Conservation (phyloP, 2,329 filamentous ascomycete genomes). For the Elsinoe australis region DNA sequence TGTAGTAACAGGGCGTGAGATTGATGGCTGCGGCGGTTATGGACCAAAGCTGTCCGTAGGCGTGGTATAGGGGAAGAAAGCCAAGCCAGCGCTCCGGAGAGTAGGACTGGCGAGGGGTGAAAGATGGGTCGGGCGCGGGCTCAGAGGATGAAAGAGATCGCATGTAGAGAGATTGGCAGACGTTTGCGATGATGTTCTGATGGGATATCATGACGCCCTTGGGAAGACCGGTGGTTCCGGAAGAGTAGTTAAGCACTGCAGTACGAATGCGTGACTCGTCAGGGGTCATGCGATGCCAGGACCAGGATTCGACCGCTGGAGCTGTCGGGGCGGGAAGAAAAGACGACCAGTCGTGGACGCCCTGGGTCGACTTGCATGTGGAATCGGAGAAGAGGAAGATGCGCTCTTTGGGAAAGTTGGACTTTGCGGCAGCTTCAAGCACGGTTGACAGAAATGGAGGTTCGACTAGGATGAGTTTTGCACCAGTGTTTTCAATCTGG, state of each 20-base stretch:
- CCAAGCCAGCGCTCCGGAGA: constrained; percentile 33
- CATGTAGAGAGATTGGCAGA: constrained; percentile 34
- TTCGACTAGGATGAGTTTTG: constrained; percentile 46
- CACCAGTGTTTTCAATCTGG: constrained; percentile 46
- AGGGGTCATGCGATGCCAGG: constrained; percentile 35
- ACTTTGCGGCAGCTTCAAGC: constrained; percentile 38
- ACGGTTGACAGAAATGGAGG: constrained; percentile 40
- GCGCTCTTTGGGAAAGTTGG: constrained; percentile 34
- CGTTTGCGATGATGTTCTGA: constrained; percentile 37
- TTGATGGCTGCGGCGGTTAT: constrained; percentile 32
- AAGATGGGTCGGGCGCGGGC: constrained; percentile 15
- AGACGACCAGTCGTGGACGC: constrained; percentile 38
- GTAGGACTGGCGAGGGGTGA: constrained; percentile 23
- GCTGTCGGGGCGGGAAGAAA: constrained; percentile 23
- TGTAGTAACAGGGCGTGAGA: constrained; percentile 32
- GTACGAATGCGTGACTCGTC: constrained; percentile 29
- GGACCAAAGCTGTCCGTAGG: constrained; percentile 34
- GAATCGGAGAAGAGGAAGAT: constrained; percentile 46
- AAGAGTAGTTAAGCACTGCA: constrained; percentile 26
- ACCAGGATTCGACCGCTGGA: constrained; percentile 30
- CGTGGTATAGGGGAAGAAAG: constrained; percentile 30
- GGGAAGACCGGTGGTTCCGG: constrained; percentile 37
- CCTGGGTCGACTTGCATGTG: constrained; percentile 26
- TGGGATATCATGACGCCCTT: constrained; percentile 41
- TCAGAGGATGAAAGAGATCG: constrained; percentile 25